Conservation (phyloP, 2,329 filamentous ascomycete genomes). For the Clarireedia hainanense region DNA sequence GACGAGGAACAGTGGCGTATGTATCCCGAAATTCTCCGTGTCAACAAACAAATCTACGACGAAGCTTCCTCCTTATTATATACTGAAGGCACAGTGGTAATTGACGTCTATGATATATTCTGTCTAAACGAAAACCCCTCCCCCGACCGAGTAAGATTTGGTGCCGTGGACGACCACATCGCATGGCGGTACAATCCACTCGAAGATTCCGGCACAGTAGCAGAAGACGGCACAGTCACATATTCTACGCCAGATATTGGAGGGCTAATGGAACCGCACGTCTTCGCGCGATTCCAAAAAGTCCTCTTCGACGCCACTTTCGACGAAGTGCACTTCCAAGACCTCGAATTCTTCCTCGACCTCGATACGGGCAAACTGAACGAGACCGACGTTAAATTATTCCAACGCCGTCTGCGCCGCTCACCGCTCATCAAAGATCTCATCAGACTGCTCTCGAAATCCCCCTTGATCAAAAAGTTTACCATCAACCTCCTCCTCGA, state of each 20-base stretch:
- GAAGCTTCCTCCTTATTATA: conserved; percentile 14
- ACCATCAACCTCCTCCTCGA: conserved; percentile 13
- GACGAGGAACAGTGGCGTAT: background rate
- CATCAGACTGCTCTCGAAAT: conserved; percentile 12
- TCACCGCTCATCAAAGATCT: conserved; percentile 14
- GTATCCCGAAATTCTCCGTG: conserved; percentile 3
- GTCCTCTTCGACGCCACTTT: background rate
- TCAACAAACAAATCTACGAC: conserved; percentile 12
- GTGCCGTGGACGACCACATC: too few species aligned
- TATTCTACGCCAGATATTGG: too few species aligned
- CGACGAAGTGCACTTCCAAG: background rate
- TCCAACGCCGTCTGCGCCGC: background rate
- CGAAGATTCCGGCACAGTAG: too few species aligned
- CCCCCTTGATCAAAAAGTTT: conserved; percentile 6
- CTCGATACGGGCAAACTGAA: conserved; percentile 7
- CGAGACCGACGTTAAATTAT: background rate
- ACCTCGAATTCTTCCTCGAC: conserved; percentile 11
- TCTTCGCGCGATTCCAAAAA: too few species aligned
- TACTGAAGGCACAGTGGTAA: conserved; percentile 5
- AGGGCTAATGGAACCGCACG: too few species aligned
- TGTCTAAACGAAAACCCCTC: too few species aligned
- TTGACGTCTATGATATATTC: too few species aligned
- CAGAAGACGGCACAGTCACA: too few species aligned
- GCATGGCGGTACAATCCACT: too few species aligned
- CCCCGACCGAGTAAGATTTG: too few species aligned